Percentiles rank a stretch among this genome's conserved stretches.
These are phyloP conservation scores for Chlamydomonas sp. DNA, from an alignment of 139 green algal species.

Conservation along the genomic window DNA sequence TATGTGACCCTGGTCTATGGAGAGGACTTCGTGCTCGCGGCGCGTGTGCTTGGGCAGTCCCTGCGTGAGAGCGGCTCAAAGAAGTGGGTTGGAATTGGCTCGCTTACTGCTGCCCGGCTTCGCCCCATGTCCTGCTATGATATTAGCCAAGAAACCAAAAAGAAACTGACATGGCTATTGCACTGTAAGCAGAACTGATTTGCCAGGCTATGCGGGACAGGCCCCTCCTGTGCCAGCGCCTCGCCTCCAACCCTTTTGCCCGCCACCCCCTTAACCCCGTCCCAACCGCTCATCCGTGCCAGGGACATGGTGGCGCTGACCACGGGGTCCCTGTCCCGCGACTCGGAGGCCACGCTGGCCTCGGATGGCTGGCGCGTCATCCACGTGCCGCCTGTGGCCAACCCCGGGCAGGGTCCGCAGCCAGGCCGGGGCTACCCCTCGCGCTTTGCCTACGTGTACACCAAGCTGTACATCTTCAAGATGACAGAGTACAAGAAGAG, in stretches of 20 bases:
- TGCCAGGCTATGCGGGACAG: too few relatives aligned
- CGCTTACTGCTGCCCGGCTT: background rate
- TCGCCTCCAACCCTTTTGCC: background rate
- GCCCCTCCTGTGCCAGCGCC: background rate
- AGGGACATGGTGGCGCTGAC: conserved; percentile 67
- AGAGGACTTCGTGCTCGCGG: conserved; percentile 68
- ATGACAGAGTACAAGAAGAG: conserved; percentile 72
- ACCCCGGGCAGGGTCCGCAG: conserved; percentile 61
- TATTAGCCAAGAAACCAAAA: background rate
- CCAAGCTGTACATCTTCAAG: conserved; percentile 82
- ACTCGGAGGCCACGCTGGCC: conserved; percentile 40
- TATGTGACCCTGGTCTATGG: conserved; percentile 75
- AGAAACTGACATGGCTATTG: too few relatives aligned
- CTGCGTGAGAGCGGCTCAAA: conserved; percentile 63
- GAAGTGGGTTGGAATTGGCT: background rate
- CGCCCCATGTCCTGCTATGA: background rate
- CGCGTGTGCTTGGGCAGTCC: conserved; percentile 73
- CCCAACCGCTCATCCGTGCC: background rate
- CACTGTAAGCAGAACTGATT: too few relatives aligned
- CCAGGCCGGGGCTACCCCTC: conserved; percentile 43
- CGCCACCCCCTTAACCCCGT: background rate
- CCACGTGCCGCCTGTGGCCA: conserved; percentile 54
- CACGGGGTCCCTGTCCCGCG: conserved; percentile 46
- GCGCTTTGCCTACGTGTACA: conserved; percentile 82
- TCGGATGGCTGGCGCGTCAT: conserved; percentile 69